Evolutionary conservation across 306 rosid genomes (phyloP).

Genomic region (Glycyrrhiza uralensis): DNA sequence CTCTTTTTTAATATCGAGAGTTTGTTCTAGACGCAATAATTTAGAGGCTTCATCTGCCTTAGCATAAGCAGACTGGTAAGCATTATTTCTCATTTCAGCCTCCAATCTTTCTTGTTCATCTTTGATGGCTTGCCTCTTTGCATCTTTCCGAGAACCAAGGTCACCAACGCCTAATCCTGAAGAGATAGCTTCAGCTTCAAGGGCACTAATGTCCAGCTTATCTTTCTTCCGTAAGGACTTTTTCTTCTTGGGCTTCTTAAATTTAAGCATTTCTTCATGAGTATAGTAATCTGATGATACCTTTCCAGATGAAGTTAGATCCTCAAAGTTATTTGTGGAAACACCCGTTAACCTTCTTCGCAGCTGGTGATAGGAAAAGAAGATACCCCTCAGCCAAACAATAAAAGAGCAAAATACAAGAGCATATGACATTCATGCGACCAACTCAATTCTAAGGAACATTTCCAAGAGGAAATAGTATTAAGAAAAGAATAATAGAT

Average conservation of each 20-base stretch:
- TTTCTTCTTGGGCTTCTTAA: slow-evolving; percentile 93
- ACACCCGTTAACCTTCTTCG: slow-evolving; percentile 71
- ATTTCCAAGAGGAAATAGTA: not conserved
- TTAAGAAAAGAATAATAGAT: not conserved
- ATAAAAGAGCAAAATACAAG: slow-evolving; percentile 5
- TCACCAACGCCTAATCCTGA: slow-evolving; percentile 89
- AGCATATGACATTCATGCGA: not conserved
- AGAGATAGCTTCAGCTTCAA: slow-evolving; percentile 91
- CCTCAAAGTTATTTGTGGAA: slow-evolving; percentile 53
- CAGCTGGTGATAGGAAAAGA: slow-evolving; percentile 51
- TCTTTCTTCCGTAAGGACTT: slow-evolving; percentile 89
- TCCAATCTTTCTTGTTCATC: slow-evolving; percentile 74
- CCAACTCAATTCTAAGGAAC: slow-evolving; percentile 5
- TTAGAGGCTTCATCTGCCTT: slow-evolving; percentile 92
- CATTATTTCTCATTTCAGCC: slow-evolving; percentile 72
- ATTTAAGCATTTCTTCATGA: slow-evolving; percentile 80
- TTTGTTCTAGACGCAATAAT: slow-evolving; percentile 63
- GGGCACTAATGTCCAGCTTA: slow-evolving; percentile 85
- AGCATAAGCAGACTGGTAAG: slow-evolving; percentile 82
- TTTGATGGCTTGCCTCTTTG: slow-evolving; percentile 58
- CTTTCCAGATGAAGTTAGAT: slow-evolving; percentile 66
- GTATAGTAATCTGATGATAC: slow-evolving; percentile 74
- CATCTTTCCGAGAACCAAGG: slow-evolving; percentile 83
- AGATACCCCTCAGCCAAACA: not conserved
- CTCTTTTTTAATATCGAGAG: slow-evolving; percentile 43